These are phyloP conservation scores for Fonsecaea monophora DNA, from an alignment of 2,329 filamentous ascomycete species.

Conservation along the genomic window DNA sequence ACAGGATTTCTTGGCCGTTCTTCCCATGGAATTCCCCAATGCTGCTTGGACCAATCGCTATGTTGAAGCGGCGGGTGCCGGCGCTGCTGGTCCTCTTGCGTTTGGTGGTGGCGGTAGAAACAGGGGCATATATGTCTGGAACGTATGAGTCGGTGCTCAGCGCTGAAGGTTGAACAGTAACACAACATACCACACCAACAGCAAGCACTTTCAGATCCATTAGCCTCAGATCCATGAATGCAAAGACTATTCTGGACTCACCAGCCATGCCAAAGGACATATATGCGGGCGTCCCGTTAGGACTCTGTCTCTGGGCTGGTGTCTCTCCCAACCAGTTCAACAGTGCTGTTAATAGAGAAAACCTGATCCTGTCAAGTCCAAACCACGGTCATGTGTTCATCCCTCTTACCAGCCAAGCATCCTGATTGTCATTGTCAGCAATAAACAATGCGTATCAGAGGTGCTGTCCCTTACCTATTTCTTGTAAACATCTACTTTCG, in stretches of 20 bases:
- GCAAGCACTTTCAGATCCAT: conserved; percentile 61
- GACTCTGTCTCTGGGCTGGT: conserved; percentile 61
- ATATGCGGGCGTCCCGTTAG: conserved; percentile 70
- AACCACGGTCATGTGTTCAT: background rate
- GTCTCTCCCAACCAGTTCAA: conserved; percentile 58
- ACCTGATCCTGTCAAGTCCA: conserved; percentile 44
- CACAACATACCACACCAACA: conserved; percentile 56
- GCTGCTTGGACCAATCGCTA: background rate
- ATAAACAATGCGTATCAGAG: conserved; percentile 28
- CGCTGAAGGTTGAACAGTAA: background rate
- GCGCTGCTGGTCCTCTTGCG: conserved; percentile 47
- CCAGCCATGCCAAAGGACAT: conserved; percentile 81
- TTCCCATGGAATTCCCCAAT: conserved; percentile 25
- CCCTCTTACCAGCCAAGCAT: conserved; percentile 67
- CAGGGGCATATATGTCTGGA: conserved; percentile 67
- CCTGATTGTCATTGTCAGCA: conserved; percentile 47
- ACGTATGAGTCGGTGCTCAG: conserved; percentile 2
- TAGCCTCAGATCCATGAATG: conserved; percentile 15
- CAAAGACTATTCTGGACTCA: conserved; percentile 53
- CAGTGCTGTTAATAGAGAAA: conserved; percentile 56
- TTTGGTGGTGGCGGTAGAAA: conserved; percentile 64
- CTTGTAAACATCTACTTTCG: conserved; percentile 77
- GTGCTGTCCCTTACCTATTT: conserved; percentile 69
- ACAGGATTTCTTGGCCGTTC: background rate
- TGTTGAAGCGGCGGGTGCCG: conserved; percentile 55